Conservation (phyloP, 805 yeast genomes). For the Torulaspora quercuum region DNA sequence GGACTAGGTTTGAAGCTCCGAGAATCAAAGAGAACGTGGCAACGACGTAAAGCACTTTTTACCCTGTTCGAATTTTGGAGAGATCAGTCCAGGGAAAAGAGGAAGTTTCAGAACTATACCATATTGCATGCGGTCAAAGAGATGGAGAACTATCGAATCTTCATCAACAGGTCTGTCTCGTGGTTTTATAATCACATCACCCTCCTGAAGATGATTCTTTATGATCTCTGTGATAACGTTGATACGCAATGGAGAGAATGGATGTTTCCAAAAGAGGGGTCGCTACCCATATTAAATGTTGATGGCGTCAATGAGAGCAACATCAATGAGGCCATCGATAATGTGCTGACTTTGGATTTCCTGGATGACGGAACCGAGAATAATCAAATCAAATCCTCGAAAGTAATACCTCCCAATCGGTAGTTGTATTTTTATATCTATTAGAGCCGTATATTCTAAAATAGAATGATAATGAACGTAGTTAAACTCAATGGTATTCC, state of each 20-base stretch:
- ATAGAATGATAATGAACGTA: no score
- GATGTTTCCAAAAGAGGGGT: slow-evolving; percentile 33
- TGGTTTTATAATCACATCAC: slow-evolving; percentile 40
- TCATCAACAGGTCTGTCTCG: slow-evolving; percentile 37
- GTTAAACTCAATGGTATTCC: no score
- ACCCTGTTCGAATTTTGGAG: slow-evolving; percentile 39
- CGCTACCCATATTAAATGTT: slow-evolving; percentile 30
- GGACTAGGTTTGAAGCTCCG: slow-evolving; percentile 32
- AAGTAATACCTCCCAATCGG: slow-evolving; percentile 16
- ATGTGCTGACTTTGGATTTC: slow-evolving; percentile 30
- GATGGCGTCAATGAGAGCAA: slow-evolving; percentile 24
- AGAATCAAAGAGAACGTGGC: slow-evolving; percentile 39
- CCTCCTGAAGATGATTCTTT: slow-evolving; percentile 35
- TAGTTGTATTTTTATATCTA: slow-evolving; percentile 1
- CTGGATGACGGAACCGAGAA: slow-evolving; percentile 32
- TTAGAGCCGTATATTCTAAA: background rate
- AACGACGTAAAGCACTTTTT: slow-evolving; percentile 36
- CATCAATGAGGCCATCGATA: slow-evolving; percentile 31
- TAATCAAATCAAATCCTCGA: slow-evolving; percentile 29
- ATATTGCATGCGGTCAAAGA: slow-evolving; percentile 37
- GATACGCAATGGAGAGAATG: slow-evolving; percentile 39
- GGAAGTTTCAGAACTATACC: slow-evolving; percentile 30
- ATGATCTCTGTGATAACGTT: slow-evolving; percentile 35
- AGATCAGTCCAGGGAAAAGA: slow-evolving; percentile 35
- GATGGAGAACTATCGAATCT: slow-evolving; percentile 37